A percentile compares a stretch with the other conserved stretches of the same genome.
Conservation (phyloP, 371 early-diverging fungal genomes). For the Mortierella sp. region DNA sequence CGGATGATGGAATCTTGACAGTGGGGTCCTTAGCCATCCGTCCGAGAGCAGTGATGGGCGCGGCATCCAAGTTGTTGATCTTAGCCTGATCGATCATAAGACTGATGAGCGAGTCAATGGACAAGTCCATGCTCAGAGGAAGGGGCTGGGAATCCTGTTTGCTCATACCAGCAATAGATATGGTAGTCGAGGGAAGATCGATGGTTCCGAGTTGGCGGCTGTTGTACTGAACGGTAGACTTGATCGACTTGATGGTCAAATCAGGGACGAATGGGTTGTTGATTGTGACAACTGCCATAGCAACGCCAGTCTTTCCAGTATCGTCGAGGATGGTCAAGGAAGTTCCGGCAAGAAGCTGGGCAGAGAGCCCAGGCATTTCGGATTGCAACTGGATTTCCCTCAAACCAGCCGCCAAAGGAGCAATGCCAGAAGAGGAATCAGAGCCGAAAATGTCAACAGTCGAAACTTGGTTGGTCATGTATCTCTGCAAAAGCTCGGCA, state of each 20-base stretch:
- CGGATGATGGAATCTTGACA: slow-evolving; percentile 54
- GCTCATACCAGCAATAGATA: slow-evolving; percentile 31
- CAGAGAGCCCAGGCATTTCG: slow-evolving; percentile 63
- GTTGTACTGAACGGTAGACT: slow-evolving; percentile 61
- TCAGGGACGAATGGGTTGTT: slow-evolving; percentile 69
- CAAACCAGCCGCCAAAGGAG: slow-evolving; percentile 63
- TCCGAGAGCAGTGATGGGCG: slow-evolving; percentile 62
- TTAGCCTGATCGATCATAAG: slow-evolving; percentile 64
- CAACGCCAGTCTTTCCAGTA: slow-evolving; percentile 61
- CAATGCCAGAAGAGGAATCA: slow-evolving; percentile 59
- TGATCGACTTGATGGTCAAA: slow-evolving; percentile 64
- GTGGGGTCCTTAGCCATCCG: slow-evolving; percentile 60
- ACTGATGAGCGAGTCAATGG: slow-evolving; percentile 45
- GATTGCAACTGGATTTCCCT: slow-evolving; percentile 59
- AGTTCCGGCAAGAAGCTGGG: slow-evolving; percentile 60
- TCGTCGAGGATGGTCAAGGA: slow-evolving; percentile 61
- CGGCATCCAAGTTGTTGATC: slow-evolving; percentile 59
- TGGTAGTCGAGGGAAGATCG: slow-evolving; percentile 44
- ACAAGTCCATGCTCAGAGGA: slow-evolving; percentile 52
- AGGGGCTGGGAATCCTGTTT: slow-evolving; percentile 42
- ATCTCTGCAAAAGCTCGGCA: slow-evolving; percentile 61
- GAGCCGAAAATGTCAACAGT: slow-evolving; percentile 62
- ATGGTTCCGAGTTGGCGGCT: slow-evolving; percentile 66
- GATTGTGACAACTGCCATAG: slow-evolving; percentile 62
- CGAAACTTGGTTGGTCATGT: slow-evolving; percentile 65